Conservation (phyloP, 2,329 filamentous ascomycete species). For the Scytalidium sp. region DNA sequence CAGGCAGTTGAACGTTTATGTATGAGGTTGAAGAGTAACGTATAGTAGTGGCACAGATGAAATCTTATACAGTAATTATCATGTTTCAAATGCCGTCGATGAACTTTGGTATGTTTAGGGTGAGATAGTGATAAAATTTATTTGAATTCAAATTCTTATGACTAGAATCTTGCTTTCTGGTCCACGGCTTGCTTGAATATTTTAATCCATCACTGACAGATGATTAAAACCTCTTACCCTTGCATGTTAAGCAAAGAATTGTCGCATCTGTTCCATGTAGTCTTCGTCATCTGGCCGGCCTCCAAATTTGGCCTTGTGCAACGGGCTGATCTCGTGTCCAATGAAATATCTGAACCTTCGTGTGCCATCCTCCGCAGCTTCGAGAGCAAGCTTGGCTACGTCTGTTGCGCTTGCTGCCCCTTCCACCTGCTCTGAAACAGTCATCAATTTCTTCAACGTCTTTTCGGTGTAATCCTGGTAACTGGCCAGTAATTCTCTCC, state of each 20-base stretch:
- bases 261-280: not conserved
- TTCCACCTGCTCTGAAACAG: not conserved
- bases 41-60: no score
- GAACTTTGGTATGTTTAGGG: no score
- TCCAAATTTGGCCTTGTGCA: not conserved
- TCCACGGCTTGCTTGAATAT: no score
- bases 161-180: no score
- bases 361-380: not conserved
- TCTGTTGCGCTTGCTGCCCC: not conserved
- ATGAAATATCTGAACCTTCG: not conserved
- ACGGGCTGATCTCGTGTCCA: not conserved
- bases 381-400: not conserved
- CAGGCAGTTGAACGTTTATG: no score
- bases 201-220: no score
- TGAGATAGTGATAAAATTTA: no score
- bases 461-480: not conserved
- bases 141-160: no score
- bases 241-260: not conserved
- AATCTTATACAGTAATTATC: no score
- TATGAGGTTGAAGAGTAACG: no score
- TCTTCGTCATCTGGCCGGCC: not conserved
- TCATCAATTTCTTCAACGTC: not conserved
- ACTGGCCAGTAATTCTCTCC: not conserved
- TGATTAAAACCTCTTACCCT: no score
- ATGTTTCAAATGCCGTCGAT: no score